These are phyloP conservation scores for Pyrrhoderma lamaoense DNA, from an alignment of 1,284 basidiomycete species.

Conservation along the genomic window DNA sequence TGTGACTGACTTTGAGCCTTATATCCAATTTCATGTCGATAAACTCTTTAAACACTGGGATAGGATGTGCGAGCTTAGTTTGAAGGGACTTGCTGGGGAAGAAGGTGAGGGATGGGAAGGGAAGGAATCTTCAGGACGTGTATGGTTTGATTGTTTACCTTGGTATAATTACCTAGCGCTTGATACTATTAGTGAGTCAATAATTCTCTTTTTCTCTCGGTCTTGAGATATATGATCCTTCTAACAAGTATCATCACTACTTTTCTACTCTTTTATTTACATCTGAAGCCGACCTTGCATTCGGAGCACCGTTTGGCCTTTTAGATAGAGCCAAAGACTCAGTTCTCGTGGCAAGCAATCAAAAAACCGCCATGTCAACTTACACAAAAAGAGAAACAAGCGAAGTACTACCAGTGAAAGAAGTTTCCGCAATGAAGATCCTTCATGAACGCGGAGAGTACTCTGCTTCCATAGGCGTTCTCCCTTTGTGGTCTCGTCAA, in stretches of 20 bases:
- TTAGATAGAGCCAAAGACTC: slow-evolving; percentile 67
- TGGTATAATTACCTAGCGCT: slow-evolving; percentile 82
- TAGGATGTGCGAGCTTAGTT: slow-evolving; percentile 54
- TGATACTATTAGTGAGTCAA: slow-evolving; percentile 68
- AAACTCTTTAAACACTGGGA: slow-evolving; percentile 75
- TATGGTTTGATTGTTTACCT: slow-evolving; percentile 70
- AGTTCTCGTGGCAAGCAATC: slow-evolving; percentile 51
- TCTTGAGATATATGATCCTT: too few species aligned
- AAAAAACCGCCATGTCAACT: slow-evolving; percentile 45
- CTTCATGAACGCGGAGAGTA: slow-evolving; percentile 88
- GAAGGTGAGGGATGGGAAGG: slow-evolving; percentile 65
- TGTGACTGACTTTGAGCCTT: slow-evolving; percentile 74
- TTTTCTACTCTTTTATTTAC: background rate
- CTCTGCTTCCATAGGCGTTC: slow-evolving; percentile 52
- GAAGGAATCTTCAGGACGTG: slow-evolving; percentile 48
- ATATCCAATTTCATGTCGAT: slow-evolving; percentile 59
- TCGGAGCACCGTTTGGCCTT: slow-evolving; percentile 89
- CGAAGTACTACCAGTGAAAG: slow-evolving; percentile 86
- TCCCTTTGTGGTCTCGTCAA: slow-evolving; percentile 70
- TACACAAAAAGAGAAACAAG: slow-evolving; percentile 49
- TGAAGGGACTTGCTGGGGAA: slow-evolving; percentile 40
- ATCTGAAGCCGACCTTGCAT: slow-evolving; percentile 63
- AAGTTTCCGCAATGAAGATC: slow-evolving; percentile 70
- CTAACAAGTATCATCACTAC: too few species aligned
- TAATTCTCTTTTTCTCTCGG: too few species aligned